Conservation (phyloP, 176 grass and related monocot species). For the Carex pumila region DNA sequence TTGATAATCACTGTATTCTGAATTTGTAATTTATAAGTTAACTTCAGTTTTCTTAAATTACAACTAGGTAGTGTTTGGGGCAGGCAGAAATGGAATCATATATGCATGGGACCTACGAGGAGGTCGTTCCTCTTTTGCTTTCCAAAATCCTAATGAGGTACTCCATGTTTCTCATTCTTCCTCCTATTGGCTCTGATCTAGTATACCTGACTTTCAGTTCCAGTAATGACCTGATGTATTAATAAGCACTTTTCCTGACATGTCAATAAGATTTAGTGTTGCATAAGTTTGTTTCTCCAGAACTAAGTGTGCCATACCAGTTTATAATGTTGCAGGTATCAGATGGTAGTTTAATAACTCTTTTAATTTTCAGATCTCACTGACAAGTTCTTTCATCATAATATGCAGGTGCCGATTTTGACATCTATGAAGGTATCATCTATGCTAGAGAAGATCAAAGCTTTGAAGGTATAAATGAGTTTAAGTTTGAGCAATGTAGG, state of each 20-base stretch:
- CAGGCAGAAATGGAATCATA: slow-evolving; percentile 59
- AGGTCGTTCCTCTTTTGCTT: slow-evolving; percentile 81
- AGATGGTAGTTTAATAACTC: background rate
- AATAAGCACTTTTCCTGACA: slow-evolving; percentile 12
- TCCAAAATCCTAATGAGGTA: slow-evolving; percentile 83
- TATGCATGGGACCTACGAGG: slow-evolving; percentile 86
- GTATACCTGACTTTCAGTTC: background rate
- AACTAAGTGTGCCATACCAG: background rate
- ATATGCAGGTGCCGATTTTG: slow-evolving; percentile 54
- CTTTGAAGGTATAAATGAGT: slow-evolving; percentile 55
- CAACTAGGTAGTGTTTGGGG: slow-evolving; percentile 62
- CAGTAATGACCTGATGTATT: slow-evolving; percentile 15
- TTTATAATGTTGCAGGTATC: background rate
- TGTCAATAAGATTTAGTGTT: background rate
- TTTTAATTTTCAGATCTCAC: background rate
- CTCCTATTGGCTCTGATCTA: background rate
- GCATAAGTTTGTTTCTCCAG: background rate
- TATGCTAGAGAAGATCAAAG: slow-evolving; percentile 63
- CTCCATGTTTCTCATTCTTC: background rate
- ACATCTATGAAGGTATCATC: slow-evolving; percentile 78
- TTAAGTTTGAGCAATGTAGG: background rate
- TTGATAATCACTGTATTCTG: background rate
- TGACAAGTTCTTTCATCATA: slow-evolving; percentile 14
- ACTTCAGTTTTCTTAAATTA: background rate
- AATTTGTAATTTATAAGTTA: slow-evolving; percentile 11